These are phyloP conservation scores for Tagetes patula DNA, from an alignment of 129 eudicot species.

Conservation along the genomic window DNA sequence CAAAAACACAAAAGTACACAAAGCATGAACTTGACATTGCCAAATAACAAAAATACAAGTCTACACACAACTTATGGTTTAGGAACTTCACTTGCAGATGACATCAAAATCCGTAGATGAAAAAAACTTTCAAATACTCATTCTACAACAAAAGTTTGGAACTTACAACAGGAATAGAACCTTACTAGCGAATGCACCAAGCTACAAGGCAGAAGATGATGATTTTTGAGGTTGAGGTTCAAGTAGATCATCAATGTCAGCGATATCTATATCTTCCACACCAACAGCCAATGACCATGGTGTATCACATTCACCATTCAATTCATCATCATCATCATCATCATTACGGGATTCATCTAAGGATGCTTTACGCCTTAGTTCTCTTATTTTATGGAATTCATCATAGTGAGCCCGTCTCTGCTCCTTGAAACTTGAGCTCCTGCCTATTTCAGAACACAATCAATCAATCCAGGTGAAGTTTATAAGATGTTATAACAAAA, in stretches of 20 bases:
- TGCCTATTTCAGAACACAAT: conserved; percentile 46
- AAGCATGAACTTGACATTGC: background rate
- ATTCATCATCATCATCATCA: conserved; percentile 48
- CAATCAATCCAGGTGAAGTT: background rate
- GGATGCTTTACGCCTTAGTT: conserved; percentile 63
- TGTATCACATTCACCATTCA: conserved; percentile 33
- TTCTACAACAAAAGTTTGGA: conserved; percentile 26
- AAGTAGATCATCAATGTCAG: conserved; percentile 26
- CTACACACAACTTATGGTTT: background rate
- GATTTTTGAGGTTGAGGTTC: conserved; percentile 27
- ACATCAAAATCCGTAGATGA: background rate
- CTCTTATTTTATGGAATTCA: conserved; percentile 77
- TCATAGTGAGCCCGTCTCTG: conserved; percentile 88
- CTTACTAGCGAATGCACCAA: background rate
- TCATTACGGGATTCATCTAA: conserved; percentile 50
- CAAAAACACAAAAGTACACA: background rate
- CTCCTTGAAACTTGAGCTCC: conserved; percentile 66
- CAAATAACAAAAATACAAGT: background rate
- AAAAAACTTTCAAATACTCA: background rate
- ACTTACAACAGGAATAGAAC: conserved; percentile 3
- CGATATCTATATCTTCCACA: conserved; percentile 50
- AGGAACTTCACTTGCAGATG: background rate
- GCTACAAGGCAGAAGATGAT: conserved; percentile 13
- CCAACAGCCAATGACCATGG: conserved; percentile 49
- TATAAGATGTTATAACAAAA: too few species aligned